Base-by-base conservation (phyloP, 2,329 filamentous ascomycete genomes). In the Daldinia sp. region DNA sequence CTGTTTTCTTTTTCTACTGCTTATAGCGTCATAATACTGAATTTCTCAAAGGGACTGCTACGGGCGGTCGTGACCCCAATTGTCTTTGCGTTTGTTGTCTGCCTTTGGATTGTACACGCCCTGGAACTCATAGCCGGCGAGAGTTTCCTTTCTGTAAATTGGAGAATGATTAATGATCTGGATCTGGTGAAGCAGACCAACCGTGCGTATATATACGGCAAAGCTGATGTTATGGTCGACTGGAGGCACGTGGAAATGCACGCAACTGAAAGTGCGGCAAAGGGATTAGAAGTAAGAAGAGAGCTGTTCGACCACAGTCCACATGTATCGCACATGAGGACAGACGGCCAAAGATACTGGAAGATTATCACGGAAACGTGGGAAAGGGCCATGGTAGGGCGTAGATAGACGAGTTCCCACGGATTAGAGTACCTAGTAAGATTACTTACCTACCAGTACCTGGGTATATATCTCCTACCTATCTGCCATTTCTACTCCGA, bases 191-290 rank as follows among this genome's bases (percentile, higher is more conserved):
- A 68, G 29, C 82, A 85, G 71, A 75, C 75, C 3, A 74, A 78
- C 17, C 76, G 85, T 32, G 74, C 79, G n/a, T 87, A 87, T 63
- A 64, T 87, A 15, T 87, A 85, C 61, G 80, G 82, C 9, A 75
- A 77, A 32, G 77, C 72, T 1, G 85, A 87, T 68, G 61, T 68
- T 32, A 76, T 86, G 63, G 80, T 87, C 4, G 72, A 76, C 2
- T 81, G 75, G 71, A 67, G 63, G 6, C 79, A 85, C 60, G 77
- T 87, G 3, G 82, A 85, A 71, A 68, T 67, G 39, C 83, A 87
- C 65, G 82, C 81, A 0, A 70, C 62, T 2, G 74, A 79, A 41
- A 82, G 84, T 0, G 68, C 53, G 27, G 61, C 66, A 5, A 74
- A 68, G 7, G 82, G 81, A 1, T 80, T 81, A 35, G 55, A 57